Conservation (phyloP, 768 basidiomycete genomes). For the Nidularia sp. region DNA sequence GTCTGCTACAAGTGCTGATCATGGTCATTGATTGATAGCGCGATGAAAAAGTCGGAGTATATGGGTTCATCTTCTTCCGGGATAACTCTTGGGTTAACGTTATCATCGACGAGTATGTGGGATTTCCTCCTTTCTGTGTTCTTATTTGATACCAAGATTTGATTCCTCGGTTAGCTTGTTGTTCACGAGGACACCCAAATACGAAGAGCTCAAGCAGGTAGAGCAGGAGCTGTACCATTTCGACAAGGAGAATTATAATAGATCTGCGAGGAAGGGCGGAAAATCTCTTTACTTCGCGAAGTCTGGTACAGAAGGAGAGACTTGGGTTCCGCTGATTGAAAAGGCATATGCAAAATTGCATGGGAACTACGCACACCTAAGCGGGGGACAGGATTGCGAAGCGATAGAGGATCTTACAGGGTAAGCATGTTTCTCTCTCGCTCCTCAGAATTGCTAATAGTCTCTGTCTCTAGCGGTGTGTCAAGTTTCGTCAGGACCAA, state of each 20-base stretch:
- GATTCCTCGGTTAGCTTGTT: conserved; percentile 25
- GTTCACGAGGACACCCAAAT: conserved; percentile 38
- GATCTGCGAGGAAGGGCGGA: conserved; percentile 31
- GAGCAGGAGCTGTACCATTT: conserved; percentile 39
- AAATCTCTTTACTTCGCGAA: conserved; percentile 40
- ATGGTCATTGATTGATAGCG: conserved; percentile 13
- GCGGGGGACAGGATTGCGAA: conserved; percentile 18
- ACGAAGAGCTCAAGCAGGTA: conserved; percentile 26
- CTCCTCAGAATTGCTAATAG: background rate
- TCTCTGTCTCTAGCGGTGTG: conserved; percentile 13
- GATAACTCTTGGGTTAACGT: conserved; percentile 39
- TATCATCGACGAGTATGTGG: conserved; percentile 43
- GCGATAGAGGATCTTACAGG: conserved; percentile 38
- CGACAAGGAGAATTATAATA: conserved; percentile 33
- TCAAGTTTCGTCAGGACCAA: conserved; percentile 17
- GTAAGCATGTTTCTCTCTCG: conserved; percentile 10
- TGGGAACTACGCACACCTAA: conserved; percentile 18
- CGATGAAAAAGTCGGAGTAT: conserved; percentile 38
- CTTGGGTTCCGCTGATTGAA: conserved; percentile 44
- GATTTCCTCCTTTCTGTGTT: conserved; percentile 3
- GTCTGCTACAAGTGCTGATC: background rate
- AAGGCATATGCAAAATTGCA: conserved; percentile 44
- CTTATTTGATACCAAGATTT: background rate
- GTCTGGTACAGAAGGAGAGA: conserved; percentile 35
- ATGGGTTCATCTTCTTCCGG: conserved; percentile 43